phyloP scores from a whole-genome alignment of 2,329 filamentous ascomycete species.

The Microthyrium microscopicum region DNA sequence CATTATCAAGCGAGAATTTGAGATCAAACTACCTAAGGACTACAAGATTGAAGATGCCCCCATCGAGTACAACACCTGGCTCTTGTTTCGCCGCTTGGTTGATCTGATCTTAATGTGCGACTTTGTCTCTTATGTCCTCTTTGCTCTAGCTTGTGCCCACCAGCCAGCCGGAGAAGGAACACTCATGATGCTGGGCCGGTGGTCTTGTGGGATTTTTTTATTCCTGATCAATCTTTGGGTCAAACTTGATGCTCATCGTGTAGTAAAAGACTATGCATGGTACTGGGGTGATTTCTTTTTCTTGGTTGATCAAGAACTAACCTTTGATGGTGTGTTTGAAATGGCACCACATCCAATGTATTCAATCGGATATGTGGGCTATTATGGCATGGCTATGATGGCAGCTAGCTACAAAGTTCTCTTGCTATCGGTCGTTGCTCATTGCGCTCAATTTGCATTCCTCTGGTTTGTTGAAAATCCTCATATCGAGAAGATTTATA shows the following conservation, averaged over 20 bases:
- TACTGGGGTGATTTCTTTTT: slow-evolving; percentile 99
- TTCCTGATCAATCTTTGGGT: slow-evolving; percentile 97
- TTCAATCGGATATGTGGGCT: slow-evolving; percentile 92
- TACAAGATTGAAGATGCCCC: slow-evolving; percentile 88
- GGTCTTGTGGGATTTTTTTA: slow-evolving; percentile 59
- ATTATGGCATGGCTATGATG: slow-evolving; percentile 97
- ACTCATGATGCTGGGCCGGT: slow-evolving; percentile 54
- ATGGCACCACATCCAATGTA: slow-evolving; percentile 99
- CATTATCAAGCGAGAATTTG: slow-evolving; percentile 74
- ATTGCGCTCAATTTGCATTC: slow-evolving; percentile 88
- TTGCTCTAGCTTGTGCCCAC: slow-evolving; percentile 74
- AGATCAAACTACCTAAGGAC: slow-evolving; percentile 85
- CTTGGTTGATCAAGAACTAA: slow-evolving; percentile 91
- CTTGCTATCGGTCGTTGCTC: slow-evolving; percentile 89
- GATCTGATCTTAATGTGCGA: slow-evolving; percentile 98
- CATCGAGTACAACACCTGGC: slow-evolving; percentile 97
- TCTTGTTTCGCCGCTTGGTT: slow-evolving; percentile 86
- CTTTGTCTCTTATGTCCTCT: slow-evolving; percentile 91
- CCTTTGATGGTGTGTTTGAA: slow-evolving; percentile 96
- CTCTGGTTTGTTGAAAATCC: slow-evolving; percentile 85
- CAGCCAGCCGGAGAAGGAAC: slow-evolving; percentile 56
- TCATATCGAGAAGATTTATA: slow-evolving; percentile 96
- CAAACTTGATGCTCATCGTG: slow-evolving; percentile 90
- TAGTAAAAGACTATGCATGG: slow-evolving; percentile 98
- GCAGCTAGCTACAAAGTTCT: slow-evolving; percentile 94